phyloP scores from a whole-genome alignment of 2,329 filamentous ascomycete species.

The Claviceps cyperi region DNA sequence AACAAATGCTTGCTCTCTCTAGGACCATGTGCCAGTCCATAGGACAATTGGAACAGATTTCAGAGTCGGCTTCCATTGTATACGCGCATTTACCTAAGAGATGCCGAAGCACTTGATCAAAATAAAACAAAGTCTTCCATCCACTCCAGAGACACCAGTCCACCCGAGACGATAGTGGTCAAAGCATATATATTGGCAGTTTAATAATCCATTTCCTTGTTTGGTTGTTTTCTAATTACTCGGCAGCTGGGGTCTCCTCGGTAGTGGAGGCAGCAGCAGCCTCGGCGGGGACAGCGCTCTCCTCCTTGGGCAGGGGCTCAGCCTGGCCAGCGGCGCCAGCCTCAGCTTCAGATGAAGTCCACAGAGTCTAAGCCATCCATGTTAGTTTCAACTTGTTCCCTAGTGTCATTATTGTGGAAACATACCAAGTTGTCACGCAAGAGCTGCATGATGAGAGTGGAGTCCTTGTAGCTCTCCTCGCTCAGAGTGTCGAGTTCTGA shows the following conservation, averaged over 20 bases:
- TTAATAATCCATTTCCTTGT: constrained; percentile 9
- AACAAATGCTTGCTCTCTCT: constrained; percentile 27
- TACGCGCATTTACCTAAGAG: constrained; percentile 31
- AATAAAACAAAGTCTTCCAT: constrained; percentile 44
- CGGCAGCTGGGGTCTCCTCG: constrained; percentile 56
- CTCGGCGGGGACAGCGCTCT: constrained; percentile 39
- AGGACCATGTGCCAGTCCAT: constrained; percentile 24
- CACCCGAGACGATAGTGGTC: constrained; percentile 27
- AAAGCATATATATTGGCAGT: constrained; percentile 16
- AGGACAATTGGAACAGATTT: constrained; percentile 22
- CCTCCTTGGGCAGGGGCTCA: constrained; percentile 29
- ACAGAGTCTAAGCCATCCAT: constrained; percentile 58
- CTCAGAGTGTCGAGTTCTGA: constrained; percentile 88
- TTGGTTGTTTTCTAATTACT: constrained; percentile 29
- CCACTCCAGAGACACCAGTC: constrained; percentile 51
- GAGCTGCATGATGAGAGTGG: constrained; percentile 96
- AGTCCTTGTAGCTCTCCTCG: constrained; percentile 99
- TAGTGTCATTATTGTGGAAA: constrained; percentile 6
- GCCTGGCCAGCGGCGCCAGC: constrained; percentile 40
- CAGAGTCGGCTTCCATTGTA: constrained; percentile 21
- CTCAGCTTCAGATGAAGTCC: constrained; percentile 98
- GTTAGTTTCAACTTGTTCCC: background rate
- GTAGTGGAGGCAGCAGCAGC: constrained; percentile 39
- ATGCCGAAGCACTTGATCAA: constrained; percentile 33
- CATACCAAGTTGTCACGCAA: constrained; percentile 88